These are phyloP conservation scores for Stropharia rugosoannulata DNA, from an alignment of 768 basidiomycete species.

Conservation along the genomic window DNA sequence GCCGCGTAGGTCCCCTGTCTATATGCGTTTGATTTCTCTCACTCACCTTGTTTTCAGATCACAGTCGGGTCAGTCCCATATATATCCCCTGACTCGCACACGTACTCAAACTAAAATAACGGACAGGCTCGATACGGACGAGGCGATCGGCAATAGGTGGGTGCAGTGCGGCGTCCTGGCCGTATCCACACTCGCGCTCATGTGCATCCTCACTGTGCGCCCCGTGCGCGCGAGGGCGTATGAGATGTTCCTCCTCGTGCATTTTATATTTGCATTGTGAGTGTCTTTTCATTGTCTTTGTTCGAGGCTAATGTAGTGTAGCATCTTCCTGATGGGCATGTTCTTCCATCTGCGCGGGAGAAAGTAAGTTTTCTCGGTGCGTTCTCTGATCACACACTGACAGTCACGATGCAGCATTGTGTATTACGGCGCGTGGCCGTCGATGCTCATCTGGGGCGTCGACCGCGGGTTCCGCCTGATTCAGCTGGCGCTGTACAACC, in stretches of 20 bases:
- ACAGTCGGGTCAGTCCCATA: slow-evolving; percentile 15
- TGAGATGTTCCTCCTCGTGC: slow-evolving; percentile 51
- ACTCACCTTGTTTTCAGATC: slow-evolving; percentile 6
- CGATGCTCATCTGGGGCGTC: slow-evolving; percentile 52
- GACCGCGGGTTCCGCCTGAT: slow-evolving; percentile 50
- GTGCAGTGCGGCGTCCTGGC: slow-evolving; percentile 38
- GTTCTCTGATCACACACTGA: not conserved
- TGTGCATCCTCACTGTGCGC: slow-evolving; percentile 47
- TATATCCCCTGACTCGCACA: not conserved
- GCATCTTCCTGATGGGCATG: slow-evolving; percentile 36
- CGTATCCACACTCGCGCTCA: slow-evolving; percentile 35
- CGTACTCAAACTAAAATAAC: not conserved
- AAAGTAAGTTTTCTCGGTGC: slow-evolving; percentile 24
- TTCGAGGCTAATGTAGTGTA: slow-evolving; percentile 14
- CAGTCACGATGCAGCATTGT: slow-evolving; percentile 23
- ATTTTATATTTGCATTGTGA: slow-evolving; percentile 41
- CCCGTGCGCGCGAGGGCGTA: slow-evolving; percentile 45
- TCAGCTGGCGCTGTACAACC: slow-evolving; percentile 45
- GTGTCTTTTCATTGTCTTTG: slow-evolving; percentile 5
- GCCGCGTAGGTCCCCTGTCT: slow-evolving; percentile 33
- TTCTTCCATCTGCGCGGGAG: slow-evolving; percentile 38
- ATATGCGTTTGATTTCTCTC: not conserved
- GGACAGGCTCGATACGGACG: slow-evolving; percentile 16
- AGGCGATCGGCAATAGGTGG: slow-evolving; percentile 23
- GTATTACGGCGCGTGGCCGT: slow-evolving; percentile 44